Evolutionary conservation across 768 basidiomycete species (phyloP), one percentile per base, ranked within the genome.

Genomic region (Boletus vinaceobasis): DNA sequence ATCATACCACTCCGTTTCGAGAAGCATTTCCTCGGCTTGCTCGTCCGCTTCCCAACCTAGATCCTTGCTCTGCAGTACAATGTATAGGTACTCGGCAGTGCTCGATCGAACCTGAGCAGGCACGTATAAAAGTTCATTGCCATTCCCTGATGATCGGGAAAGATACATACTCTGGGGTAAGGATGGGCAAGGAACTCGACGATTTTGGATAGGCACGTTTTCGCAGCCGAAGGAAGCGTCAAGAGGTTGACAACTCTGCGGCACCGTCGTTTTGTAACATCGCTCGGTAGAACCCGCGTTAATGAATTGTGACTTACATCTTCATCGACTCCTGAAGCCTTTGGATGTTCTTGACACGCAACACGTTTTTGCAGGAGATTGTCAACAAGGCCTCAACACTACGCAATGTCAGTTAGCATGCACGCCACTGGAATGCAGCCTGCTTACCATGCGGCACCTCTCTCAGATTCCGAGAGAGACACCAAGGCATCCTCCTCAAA

Each of bases 1-100:
- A 46, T 70, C 81, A 53, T 55, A 91, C 91, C 91, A 93, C 69
- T 88, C 87, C 23, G 91, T 92, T 67, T 93, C 88, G 27, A 93
- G 72, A 38, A 93, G 69, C 13, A 88, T 66, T 14, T 86, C 81
- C 64, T 92, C 89, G 1, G 81, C 76, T 27, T 48, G 60, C 37
- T 79, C 81, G 36, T 85, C 84, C 9, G 83, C 83, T 15, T 89
- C 87, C 52, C 76, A 70, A 0, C 78, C 84, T 9, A 88, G 64
- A 59, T 90, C 90, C 43, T 77, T 77, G 60, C 82, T 82, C 66
- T 93, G 89, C 35, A 95, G 69, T 15, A 83, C 77, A 27, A 91
- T 74, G 65, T 93, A 97, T 8, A 97, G 69, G 58, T 87, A 82
- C 68, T 96, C 94, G 3, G 92, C 90, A 1, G 90, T 85, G 55